Evolutionary conservation across 2,329 filamentous ascomycete species (phyloP).

Genomic region (Shiraia bambusicola): DNA sequence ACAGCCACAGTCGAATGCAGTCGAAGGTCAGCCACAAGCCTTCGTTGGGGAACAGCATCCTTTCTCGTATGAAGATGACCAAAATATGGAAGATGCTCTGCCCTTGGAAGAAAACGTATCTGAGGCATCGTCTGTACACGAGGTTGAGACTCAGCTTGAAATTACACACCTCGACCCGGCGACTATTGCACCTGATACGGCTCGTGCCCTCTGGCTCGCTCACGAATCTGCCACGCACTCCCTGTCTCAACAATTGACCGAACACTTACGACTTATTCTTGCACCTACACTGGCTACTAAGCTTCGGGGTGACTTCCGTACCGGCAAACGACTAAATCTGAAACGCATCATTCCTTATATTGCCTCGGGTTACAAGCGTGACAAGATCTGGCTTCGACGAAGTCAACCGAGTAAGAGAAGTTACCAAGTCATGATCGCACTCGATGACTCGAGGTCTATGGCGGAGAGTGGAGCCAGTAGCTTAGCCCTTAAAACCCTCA

Average conservation of each 20-base stretch:
- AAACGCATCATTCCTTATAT: conserved; percentile 99
- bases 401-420: conserved; percentile 87
- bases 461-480: conserved; percentile 73
- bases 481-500: conserved; percentile 90
- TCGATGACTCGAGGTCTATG: conserved; percentile 96
- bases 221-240: conserved; percentile 84
- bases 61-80: conserved; percentile 34
- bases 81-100: conserved; percentile 42
- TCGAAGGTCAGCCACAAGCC: conserved; percentile 43
- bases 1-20: conserved; percentile 29
- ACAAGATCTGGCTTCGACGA: conserved; percentile 99
- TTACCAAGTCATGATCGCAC: conserved; percentile 96
- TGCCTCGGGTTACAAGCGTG: conserved; percentile 94
- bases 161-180: conserved; percentile 65
- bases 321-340: conserved; percentile 97
- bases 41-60: conserved; percentile 50
- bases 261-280: conserved; percentile 92
- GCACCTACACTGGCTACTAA: conserved; percentile 94
- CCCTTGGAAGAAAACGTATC: conserved; percentile 41
- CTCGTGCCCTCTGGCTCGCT: conserved; percentile 77
- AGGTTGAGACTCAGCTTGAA: conserved; percentile 63
- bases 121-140: conserved; percentile 41
- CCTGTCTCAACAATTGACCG: conserved; percentile 84
- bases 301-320: conserved; percentile 93
- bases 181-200: conserved; percentile 53